Conservation (phyloP, 148 eudicot genomes). For the Amaranthus cruentus region DNA sequence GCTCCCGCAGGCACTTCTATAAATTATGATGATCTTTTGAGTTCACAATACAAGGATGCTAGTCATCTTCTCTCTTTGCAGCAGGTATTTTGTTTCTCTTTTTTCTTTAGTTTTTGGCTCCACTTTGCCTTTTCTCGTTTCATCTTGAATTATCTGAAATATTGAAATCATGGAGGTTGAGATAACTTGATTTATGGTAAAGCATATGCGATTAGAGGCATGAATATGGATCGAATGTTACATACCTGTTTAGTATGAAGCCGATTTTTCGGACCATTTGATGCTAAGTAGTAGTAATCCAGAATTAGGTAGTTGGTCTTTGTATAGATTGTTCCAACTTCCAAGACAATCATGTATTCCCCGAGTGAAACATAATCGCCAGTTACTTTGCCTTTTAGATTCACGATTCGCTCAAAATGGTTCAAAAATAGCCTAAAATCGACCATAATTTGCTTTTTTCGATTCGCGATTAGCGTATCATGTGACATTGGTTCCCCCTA, state of each 20-base stretch:
- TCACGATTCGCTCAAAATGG: too few relatives aligned
- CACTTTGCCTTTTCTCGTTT: neutral
- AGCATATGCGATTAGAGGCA: neutral
- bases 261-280: neutral
- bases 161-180: too few relatives aligned
- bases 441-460: too few relatives aligned
- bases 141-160: neutral
- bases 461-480: too few relatives aligned
- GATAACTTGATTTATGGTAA: neutral
- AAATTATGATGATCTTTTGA: conserved; percentile 61
- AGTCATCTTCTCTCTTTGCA: conserved; percentile 77
- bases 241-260: neutral
- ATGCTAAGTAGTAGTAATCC: neutral
- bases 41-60: conserved; percentile 75
- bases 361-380: neutral
- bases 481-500: too few relatives aligned
- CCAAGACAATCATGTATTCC: neutral
- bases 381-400: too few relatives aligned
- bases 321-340: neutral
- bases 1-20: conserved; percentile 60
- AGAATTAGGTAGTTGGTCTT: too few relatives aligned
- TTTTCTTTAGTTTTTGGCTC: neutral
- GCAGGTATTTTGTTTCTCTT: conserved; percentile 47
- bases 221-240: neutral
- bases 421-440: too few relatives aligned